Percentiles rank a stretch among this genome's conserved stretches.
Conservation (phyloP, 495 filamentous ascomycete genomes). For the Daldinia grandis region DNA sequence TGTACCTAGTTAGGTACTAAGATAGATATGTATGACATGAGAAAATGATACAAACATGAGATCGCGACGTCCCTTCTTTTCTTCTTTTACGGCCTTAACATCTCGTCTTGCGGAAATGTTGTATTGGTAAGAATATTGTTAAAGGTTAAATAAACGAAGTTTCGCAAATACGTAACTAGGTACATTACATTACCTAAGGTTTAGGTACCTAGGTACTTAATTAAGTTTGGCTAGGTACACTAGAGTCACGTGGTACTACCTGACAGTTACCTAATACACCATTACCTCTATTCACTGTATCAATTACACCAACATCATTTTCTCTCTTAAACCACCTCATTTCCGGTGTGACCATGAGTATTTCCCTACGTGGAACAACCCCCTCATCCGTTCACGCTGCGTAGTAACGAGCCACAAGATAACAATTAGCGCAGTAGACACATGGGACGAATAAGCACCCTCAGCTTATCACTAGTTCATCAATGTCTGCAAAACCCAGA, state of each 20-base stretch:
- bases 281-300: no score
- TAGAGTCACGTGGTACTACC: background rate
- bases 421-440: constrained; percentile 30
- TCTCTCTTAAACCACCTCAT: no score
- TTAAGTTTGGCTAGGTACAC: no score
- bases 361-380: background rate
- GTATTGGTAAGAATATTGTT: background rate
- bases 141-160: background rate
- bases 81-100: background rate
- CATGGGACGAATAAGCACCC: constrained; percentile 1
- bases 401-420: constrained; percentile 30
- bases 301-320: no score
- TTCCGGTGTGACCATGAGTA: background rate
- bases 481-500: no score
- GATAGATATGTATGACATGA: background rate
- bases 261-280: background rate
- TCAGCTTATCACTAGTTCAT: no score
- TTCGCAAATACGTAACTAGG: background rate
- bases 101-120: background rate
- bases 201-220: no score
- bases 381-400: constrained; percentile 19
- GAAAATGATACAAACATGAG: background rate
- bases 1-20: background rate
- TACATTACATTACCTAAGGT: no score
- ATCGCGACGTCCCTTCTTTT: background rate